Conservation (phyloP, 1,139 yeast genomes). For the Blastobotrys petasosporus region DNA sequence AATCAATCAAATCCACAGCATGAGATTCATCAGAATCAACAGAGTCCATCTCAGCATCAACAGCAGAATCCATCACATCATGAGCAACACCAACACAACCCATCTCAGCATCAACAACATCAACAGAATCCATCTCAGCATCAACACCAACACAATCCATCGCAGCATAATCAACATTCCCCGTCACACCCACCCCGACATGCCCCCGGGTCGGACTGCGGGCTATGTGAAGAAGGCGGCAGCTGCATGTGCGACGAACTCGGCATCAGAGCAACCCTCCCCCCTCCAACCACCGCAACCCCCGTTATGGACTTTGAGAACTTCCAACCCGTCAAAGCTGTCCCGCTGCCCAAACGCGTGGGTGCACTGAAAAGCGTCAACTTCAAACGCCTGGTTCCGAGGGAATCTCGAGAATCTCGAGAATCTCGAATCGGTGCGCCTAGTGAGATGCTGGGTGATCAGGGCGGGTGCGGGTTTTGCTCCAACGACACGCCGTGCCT, state of each 20-base stretch:
- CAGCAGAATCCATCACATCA: slow-evolving; percentile 12
- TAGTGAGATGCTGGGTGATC: background rate
- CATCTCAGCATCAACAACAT: slow-evolving; percentile 2
- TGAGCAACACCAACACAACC: slow-evolving; percentile 5
- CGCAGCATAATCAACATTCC: background rate
- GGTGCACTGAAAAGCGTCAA: slow-evolving; percentile 6
- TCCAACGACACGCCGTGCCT: slow-evolving; percentile 87
- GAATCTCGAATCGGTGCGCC: background rate
- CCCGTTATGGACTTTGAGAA: slow-evolving; percentile 16
- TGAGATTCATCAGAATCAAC: background rate
- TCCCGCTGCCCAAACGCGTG: slow-evolving; percentile 20
- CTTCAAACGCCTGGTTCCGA: slow-evolving; percentile 13
- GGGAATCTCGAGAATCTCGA: slow-evolving; percentile 3
- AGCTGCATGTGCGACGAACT: slow-evolving; percentile 32
- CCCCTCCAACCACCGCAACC: background rate
- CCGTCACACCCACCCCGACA: background rate
- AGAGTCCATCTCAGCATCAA: slow-evolving; percentile 8
- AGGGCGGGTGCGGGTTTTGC: slow-evolving; percentile 71
- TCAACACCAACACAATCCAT: background rate
- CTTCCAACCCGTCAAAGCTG: slow-evolving; percentile 24
- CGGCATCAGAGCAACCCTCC: slow-evolving; percentile 20
- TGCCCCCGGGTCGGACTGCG: slow-evolving; percentile 21
- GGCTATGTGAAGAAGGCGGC: slow-evolving; percentile 30
- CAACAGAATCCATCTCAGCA: background rate
- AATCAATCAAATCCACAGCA: background rate